Evolutionary conservation across 768 basidiomycete genomes (phyloP), one percentile per base, ranked within the genome.

Genomic region (Suillus lakei): DNA sequence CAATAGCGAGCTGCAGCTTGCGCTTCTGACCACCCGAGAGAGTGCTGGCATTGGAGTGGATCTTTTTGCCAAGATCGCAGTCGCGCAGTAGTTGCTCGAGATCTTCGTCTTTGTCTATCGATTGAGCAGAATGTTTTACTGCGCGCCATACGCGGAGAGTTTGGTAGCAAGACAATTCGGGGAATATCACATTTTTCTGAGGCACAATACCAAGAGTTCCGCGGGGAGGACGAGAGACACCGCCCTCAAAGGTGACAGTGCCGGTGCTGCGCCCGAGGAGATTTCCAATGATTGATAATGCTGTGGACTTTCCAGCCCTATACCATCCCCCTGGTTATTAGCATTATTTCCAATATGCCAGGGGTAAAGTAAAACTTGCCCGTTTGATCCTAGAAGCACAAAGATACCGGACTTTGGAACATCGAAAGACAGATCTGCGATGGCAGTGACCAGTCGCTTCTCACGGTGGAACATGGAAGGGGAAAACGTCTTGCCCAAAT

Each of bases 111-210:
- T 69, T 75, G 15, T 75, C 71, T 5, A 41, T 30, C 2, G 83
- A 79, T 68, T 77, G 74, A 5, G 78, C 71, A n/a, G 85, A 86
- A 76, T 83, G 82, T 73, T 94, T 94, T 68, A 93, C 84, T 8
- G 88, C 88, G 53, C 78, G 81, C 91, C 91, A 93, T 36, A 93
- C 84, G 1, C 82, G 80, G 18, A 93, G 78, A 2, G 90, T 92
- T 76, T 94, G 90, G 56, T 87, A 79, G 72, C 91, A 93, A 1
- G 88, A 84, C 23, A 94, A 77, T 62, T 93, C 91, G 0, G 90
- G 86, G 72, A 93, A 91, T 3, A 94, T 80, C 5, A 94, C 91
- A 69, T 94, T 93, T 79, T 91, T 92, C 78, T 93, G 92, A 1
- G 91, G 91, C 0, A 92, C 91, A 64, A 94, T 88, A 2, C 92